Evolutionary conservation across 306 rosid species (phyloP), one percentile per base, ranked within the genome.

Genomic region (Boehmeria nivea): DNA sequence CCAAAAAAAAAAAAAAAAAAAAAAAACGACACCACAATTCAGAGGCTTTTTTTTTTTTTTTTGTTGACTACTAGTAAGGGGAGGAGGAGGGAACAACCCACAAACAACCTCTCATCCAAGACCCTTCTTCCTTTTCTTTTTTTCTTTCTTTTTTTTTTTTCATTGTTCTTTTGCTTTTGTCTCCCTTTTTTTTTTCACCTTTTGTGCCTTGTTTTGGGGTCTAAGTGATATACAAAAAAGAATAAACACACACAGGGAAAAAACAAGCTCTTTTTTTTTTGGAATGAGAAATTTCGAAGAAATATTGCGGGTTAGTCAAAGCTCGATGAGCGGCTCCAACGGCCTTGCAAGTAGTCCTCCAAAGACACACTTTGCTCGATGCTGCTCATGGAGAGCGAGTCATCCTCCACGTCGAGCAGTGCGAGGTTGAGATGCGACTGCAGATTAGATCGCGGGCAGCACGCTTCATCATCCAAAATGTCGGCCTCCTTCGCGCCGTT

Each of bases 301-400:
- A 14, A 27, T 18, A 6, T 20, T 54, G 69, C 25, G 31, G 37
- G 49, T 83, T 73, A 93, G 83, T 93, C 96, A 64, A 87, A 93
- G 83, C 99, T 88, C 14, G 99, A 87, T 54, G 89, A 76, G 23
- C 88, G 88, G 80, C 99, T 87, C 88, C 95, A 87, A 65, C 96
- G 63, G 51, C 96, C 95, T 76, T 70, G 75, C 68, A 93, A 65
- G 67, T 93, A 93, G 69, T 87, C 95, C 72, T 88, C 94, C 47
- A 87, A 59, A 4, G 96, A 79, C 55, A 87, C 76, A 45, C 73
- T 72, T 17, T 85, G 99, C 70, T 81, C 89, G 36, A 85, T 59
- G 76, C 96, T 87, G 73, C 87, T 79, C 66, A 81, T 60, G 71
- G 99, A 87, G 80, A 77, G 81, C n/a, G 89, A 81, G 75, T 93